A percentile compares a stretch with the other conserved stretches of the same genome.
Conservation (phyloP, 2,329 filamentous ascomycete genomes). For the Penicillium fuscoglaucum region DNA sequence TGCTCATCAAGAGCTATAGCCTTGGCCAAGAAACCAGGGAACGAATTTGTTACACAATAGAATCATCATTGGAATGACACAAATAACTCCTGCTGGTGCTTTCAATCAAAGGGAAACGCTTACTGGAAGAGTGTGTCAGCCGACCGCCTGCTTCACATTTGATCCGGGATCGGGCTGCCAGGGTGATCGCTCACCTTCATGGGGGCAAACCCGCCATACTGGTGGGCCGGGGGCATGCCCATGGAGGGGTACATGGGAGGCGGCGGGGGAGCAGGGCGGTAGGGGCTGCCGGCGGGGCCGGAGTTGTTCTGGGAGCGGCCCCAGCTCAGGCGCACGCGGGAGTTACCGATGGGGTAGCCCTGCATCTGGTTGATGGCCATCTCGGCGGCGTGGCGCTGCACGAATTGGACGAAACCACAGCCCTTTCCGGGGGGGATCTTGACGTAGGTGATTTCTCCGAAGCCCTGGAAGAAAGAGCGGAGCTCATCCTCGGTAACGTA, state of each 20-base stretch:
- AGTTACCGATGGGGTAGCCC: constrained; percentile 98
- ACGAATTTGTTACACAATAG: constrained; percentile 43
- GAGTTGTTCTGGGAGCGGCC: constrained; percentile 99
- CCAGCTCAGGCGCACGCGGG: constrained; percentile 95
- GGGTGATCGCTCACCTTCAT: constrained; percentile 59
- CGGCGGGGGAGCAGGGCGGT: constrained; percentile 81
- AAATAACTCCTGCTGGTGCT: constrained; percentile 47
- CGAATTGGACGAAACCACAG: constrained; percentile 98
- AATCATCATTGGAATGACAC: constrained; percentile 45
- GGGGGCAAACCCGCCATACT: constrained; percentile 64
- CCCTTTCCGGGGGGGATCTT: constrained; percentile 99
- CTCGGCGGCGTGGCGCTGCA: constrained; percentile 96
- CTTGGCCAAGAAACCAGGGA: constrained; percentile 35
- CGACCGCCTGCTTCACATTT: constrained; percentile 31
- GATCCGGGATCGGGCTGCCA: constrained; percentile 32
- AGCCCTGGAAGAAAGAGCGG: constrained; percentile 99
- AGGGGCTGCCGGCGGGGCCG: constrained; percentile 89
- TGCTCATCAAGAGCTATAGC: constrained; percentile 47
- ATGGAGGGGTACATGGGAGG: constrained; percentile 71
- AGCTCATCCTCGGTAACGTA: constrained; percentile 99
- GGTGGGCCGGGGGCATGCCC: constrained; percentile 65
- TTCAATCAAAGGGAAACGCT: constrained; percentile 43
- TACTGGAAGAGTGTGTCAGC: constrained; percentile 34
- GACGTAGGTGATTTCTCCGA: constrained; percentile 98
- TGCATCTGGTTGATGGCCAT: constrained; percentile 99